Conservation (phyloP, 768 basidiomycete species). For the Boletellus ananas region DNA sequence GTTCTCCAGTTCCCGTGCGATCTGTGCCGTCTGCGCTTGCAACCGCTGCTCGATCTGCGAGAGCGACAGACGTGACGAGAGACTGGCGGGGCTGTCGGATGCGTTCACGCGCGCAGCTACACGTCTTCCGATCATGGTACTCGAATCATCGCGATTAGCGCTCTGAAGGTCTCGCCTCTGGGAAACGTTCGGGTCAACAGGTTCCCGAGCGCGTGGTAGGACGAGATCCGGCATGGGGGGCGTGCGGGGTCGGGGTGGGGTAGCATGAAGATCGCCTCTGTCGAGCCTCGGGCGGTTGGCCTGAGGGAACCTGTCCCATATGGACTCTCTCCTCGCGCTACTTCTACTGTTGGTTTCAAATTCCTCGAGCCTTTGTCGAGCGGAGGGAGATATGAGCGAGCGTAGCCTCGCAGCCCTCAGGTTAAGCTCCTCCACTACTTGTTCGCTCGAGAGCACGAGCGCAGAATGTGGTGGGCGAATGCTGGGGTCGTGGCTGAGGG, state of each 20-base stretch:
- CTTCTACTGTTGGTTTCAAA: slow-evolving; percentile 22
- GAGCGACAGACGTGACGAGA: slow-evolving; percentile 19
- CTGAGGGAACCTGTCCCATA: slow-evolving; percentile 22
- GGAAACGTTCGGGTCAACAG: slow-evolving; percentile 11
- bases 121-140: slow-evolving; percentile 34
- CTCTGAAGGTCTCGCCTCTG: slow-evolving; percentile 22
- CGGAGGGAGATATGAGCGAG: slow-evolving; percentile 27
- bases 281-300: slow-evolving; percentile 11
- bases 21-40: slow-evolving; percentile 29
- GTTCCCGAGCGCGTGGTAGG: slow-evolving; percentile 16
- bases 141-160: slow-evolving; percentile 26
- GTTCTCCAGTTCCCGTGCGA: slow-evolving; percentile 31
- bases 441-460: slow-evolving; percentile 28
- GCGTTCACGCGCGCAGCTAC: slow-evolving; percentile 30
- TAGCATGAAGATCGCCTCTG: slow-evolving; percentile 14
- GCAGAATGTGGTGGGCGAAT: slow-evolving; percentile 31
- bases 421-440: slow-evolving; percentile 26
- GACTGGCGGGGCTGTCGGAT: slow-evolving; percentile 16
- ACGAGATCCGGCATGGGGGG: slow-evolving; percentile 30
- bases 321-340: slow-evolving; percentile 12
- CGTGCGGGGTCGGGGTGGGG: slow-evolving; percentile 22
- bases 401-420: slow-evolving; percentile 27
- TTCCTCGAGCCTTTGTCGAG: slow-evolving; percentile 32
- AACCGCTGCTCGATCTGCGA: slow-evolving; percentile 28
- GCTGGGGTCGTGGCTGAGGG: slow-evolving; percentile 16